A percentile compares a stretch with the other conserved stretches of the same genome.
Conservation (phyloP, 1,284 basidiomycete genomes). For the Cryptococcus sp. region DNA sequence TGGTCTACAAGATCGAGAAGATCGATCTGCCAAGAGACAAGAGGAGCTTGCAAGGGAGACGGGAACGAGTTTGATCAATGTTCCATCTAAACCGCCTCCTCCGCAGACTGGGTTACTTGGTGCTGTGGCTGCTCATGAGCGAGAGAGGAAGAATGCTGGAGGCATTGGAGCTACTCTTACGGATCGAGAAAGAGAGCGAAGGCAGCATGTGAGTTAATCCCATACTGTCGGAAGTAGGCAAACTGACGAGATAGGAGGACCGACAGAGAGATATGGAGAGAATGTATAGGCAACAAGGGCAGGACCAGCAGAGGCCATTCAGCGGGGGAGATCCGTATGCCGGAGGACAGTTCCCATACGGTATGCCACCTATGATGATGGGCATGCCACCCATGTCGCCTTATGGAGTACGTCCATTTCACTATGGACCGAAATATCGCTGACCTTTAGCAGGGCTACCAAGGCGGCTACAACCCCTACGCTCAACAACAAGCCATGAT, state of each 20-base stretch:
- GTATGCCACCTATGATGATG: conserved; percentile 16
- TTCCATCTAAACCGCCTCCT: conserved; percentile 88
- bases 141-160: conserved; percentile 88
- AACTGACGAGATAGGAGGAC: conserved; percentile 56
- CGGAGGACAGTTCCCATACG: conserved; percentile 17
- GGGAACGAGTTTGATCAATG: conserved; percentile 86
- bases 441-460: conserved; percentile 54
- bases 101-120: conserved; percentile 94
- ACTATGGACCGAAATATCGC: neutral
- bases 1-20: conserved; percentile 90
- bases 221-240: conserved; percentile 9
- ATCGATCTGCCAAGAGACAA: conserved; percentile 88
- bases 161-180: conserved; percentile 91
- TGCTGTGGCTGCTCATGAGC: conserved; percentile 90
- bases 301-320: conserved; percentile 74
- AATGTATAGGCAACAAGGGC: conserved; percentile 77
- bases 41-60: conserved; percentile 87
- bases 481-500: conserved; percentile 76
- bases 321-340: conserved; percentile 25
- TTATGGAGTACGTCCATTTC: conserved; percentile 27
- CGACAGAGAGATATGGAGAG: conserved; percentile 73
- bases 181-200: conserved; percentile 87
- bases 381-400: conserved; percentile 38
- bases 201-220: conserved; percentile 56
- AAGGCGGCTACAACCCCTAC: conserved; percentile 52